Conservation (phyloP, 805 yeast species). For the Candida railenensis region DNA sequence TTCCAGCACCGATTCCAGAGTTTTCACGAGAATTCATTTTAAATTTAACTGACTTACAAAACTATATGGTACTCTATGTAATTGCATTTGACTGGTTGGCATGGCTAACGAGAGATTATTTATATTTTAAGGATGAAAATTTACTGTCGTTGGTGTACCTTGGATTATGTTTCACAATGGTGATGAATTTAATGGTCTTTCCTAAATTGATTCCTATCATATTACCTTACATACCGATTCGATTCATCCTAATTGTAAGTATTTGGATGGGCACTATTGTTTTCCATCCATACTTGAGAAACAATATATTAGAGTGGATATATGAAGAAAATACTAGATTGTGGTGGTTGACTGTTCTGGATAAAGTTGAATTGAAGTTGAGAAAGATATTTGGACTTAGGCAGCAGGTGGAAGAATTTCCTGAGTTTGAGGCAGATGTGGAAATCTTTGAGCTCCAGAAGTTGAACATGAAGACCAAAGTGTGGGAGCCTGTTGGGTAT, state of each 20-base stretch:
- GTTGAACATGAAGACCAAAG: constrained; percentile 45
- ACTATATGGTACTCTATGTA: constrained; percentile 69
- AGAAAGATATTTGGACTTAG: background rate
- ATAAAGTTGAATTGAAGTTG: constrained; percentile 41
- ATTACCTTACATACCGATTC: constrained; percentile 24
- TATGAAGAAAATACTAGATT: constrained; percentile 68
- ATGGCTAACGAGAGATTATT: constrained; percentile 50
- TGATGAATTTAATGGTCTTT: constrained; percentile 20
- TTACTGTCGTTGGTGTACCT: constrained; percentile 54
- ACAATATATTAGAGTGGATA: constrained; percentile 42
- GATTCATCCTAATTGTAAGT: constrained; percentile 28
- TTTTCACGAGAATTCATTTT: constrained; percentile 73
- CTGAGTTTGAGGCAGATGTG: constrained; percentile 36
- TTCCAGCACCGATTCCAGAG: constrained; percentile 75
- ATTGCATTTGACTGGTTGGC: constrained; percentile 57
- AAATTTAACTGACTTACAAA: constrained; percentile 82
- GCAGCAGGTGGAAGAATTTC: background rate
- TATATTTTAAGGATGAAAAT: constrained; percentile 63
- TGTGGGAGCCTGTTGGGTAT: constrained; percentile 67
- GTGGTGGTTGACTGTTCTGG: constrained; percentile 45
- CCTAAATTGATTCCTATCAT: constrained; percentile 31
- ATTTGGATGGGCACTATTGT: constrained; percentile 50
- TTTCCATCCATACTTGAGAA: constrained; percentile 57
- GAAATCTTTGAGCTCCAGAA: constrained; percentile 70
- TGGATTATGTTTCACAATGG: constrained; percentile 11